Evolutionary conservation across 176 grass and related monocot species (phyloP).

Genomic region (Sorghum bicolor): DNA sequence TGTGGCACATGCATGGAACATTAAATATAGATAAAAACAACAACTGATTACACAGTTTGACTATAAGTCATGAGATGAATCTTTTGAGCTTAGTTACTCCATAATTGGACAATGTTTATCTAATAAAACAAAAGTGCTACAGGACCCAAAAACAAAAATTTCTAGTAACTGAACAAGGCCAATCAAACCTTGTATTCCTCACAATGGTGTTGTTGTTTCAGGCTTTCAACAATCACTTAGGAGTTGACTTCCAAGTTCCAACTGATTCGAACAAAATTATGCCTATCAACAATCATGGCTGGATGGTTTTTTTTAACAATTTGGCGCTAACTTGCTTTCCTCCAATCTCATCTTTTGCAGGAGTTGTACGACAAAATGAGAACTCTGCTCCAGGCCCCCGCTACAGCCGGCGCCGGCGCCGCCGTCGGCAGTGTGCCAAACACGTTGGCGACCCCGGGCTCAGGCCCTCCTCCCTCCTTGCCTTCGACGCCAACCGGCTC

Average conservation of each 20-base stretch:
- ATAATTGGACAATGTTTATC: too few relatives aligned
- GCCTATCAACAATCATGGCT: background rate
- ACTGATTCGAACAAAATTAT: background rate
- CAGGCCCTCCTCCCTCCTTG: background rate
- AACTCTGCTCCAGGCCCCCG: constrained; percentile 31
- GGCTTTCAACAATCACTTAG: background rate
- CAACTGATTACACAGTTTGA: too few relatives aligned
- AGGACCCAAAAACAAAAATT: too few relatives aligned
- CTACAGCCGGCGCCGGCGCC: too few relatives aligned
- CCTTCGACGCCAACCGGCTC: background rate
- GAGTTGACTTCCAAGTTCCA: background rate
- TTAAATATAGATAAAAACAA: too few relatives aligned
- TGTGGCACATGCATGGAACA: too few relatives aligned
- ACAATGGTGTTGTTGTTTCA: background rate
- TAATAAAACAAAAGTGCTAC: too few relatives aligned
- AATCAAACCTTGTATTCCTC: background rate
- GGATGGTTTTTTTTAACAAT: background rate
- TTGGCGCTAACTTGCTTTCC: background rate
- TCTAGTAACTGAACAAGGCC: too few relatives aligned
- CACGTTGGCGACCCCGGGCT: background rate
- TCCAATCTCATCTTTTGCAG: constrained; percentile 16
- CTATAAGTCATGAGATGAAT: too few relatives aligned
- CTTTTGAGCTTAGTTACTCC: too few relatives aligned
- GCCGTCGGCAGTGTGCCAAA: background rate
- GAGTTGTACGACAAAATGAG: constrained; percentile 11